Base-by-base conservation (phyloP, 768 basidiomycete genomes). In the Lentinula lateritia region DNA sequence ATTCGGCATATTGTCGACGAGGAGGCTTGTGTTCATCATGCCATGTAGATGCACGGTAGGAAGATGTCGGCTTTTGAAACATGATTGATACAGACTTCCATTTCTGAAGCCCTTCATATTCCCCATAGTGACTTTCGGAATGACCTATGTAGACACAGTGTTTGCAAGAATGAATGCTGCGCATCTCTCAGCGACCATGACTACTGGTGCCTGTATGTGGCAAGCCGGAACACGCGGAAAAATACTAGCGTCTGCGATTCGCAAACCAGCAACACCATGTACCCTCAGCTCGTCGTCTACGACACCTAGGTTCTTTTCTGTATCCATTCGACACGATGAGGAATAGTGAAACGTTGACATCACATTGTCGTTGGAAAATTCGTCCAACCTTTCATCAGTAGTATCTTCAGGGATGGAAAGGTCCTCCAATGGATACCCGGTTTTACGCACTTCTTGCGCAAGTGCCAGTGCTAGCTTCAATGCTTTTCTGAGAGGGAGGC, bases 261-360 rank as follows among this genome's bases (percentile, higher is more conserved):
- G 70, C 23, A 83, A 64, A 61, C 76, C 76, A 39, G 58, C 41
- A 1, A 76, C 68, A 16, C 81, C 81, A 68, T 81, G 74, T 0
- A 82, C 81, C 15, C 70, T 63, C 13, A 79, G 64, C 36, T 75
- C 68, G 52, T 75, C 74, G 62, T 79, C 78, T 46, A 83, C 78
- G 1, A 80, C 79, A 45, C 81, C 81, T 15, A 35, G 3, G 10
- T 61, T 38, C 12, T 28, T 28, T 39, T 53, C 50, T 3, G 16
- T 15, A 45, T n/a, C 59, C 62, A 63, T 63, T 23, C 59, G 16
- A 61, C 62, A 63, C 18, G 62, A 53, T 3, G 60, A 63, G 35
- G 62, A 60, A 45, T 60, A 61, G 32, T 63, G 62, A 50, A 54
- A 54, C 5, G 59, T 61, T 20, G 42, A 61, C 32, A n/a, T 46